phyloP scores from a whole-genome alignment of 768 basidiomycete species.

The Boletus subparvulus region DNA sequence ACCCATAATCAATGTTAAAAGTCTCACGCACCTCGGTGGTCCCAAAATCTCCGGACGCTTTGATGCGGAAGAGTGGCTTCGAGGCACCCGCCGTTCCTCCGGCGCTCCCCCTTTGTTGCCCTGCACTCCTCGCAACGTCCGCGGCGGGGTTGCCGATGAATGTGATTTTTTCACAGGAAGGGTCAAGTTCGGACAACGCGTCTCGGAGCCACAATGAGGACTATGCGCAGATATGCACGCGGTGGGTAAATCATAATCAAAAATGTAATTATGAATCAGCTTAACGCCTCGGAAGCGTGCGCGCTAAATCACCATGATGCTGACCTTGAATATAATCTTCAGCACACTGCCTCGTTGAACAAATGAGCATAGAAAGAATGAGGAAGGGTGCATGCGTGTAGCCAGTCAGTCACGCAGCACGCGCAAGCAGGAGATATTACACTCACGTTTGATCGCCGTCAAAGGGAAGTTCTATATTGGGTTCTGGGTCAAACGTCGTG shows the following conservation, averaged over 20 bases:
- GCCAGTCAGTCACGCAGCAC: constrained; percentile 14
- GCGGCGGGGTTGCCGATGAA: constrained; percentile 73
- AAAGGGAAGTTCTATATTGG: constrained; percentile 77
- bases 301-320: constrained; percentile 7
- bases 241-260: not conserved
- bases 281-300: not conserved
- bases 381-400: not conserved
- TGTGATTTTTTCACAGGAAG: constrained; percentile 81
- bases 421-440: not conserved
- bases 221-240: constrained; percentile 22
- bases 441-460: constrained; percentile 61
- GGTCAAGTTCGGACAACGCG: constrained; percentile 87
- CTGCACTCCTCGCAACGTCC: constrained; percentile 15
- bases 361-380: not conserved
- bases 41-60: constrained; percentile 79
- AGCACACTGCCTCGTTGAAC: constrained; percentile 48
- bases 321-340: constrained; percentile 83
- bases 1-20: not conserved
- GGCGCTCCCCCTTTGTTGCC: constrained; percentile 12
- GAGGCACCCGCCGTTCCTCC: not conserved
- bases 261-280: not conserved
- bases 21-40: constrained; percentile 65
- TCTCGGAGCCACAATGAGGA: constrained; percentile 92
- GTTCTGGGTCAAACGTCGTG: constrained; percentile 81
- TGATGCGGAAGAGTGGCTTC: constrained; percentile 74